A percentile compares a stretch with the other conserved stretches of the same genome.
phyloP scores from a whole-genome alignment of 2,329 filamentous ascomycete species.

The Proliferodiscus dingleyae region DNA sequence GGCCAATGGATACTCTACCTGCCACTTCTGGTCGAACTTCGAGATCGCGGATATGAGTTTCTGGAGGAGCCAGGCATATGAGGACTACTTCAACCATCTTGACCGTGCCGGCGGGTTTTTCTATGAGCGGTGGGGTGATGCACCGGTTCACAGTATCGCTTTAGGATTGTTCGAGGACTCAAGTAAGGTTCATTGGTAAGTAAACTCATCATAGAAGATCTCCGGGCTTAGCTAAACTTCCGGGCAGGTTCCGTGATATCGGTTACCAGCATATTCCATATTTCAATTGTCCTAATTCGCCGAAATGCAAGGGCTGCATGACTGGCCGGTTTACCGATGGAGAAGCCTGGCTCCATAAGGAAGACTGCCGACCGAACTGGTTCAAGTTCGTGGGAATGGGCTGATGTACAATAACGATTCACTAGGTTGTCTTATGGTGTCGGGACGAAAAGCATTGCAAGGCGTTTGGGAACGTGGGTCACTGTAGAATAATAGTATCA shows the following conservation, averaged over 20 bases:
- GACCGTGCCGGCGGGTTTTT: conserved; percentile 96
- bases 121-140: conserved; percentile 98
- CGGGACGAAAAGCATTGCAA: conserved; percentile 13
- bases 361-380: conserved; percentile 94
- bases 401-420: conserved; percentile 34
- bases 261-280: conserved; percentile 98
- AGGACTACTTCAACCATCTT: conserved; percentile 93
- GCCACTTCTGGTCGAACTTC: conserved; percentile 99
- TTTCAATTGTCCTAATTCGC: conserved; percentile 97
- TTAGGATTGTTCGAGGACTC: conserved; percentile 88
- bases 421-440: neutral
- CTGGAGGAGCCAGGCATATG: conserved; percentile 84
- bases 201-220: conserved; percentile 15
- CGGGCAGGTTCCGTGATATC: conserved; percentile 89
- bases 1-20: conserved; percentile 93
- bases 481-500: conserved; percentile 6
- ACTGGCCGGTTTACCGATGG: conserved; percentile 86
- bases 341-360: conserved; percentile 75
- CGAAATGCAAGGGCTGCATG: conserved; percentile 86
- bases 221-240: conserved; percentile 5
- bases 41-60: conserved; percentile 92
- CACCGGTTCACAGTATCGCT: conserved; percentile 91
- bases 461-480: conserved; percentile 11
- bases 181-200: conserved; percentile 87
- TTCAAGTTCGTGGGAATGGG: conserved; percentile 90